Percentiles rank a stretch among this genome's conserved stretches.
phyloP scores from a whole-genome alignment of 345 rosid genomes.

The Populus deltoides region DNA sequence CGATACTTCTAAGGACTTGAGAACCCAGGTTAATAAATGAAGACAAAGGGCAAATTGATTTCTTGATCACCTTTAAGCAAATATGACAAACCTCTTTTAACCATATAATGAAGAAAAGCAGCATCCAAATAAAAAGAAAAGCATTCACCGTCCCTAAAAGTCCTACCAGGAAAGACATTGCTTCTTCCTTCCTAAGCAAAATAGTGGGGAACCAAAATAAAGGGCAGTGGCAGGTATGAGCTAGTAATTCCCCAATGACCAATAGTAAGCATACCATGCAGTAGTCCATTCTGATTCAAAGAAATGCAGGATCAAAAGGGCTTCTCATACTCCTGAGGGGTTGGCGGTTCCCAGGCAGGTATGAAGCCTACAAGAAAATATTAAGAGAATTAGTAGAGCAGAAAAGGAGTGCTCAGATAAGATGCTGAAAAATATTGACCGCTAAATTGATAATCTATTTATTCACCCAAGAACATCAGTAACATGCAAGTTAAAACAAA shows the following conservation, averaged over 20 bases:
- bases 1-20: background rate
- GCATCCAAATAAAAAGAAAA: conserved; percentile 1
- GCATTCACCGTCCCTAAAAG: conserved; percentile 12
- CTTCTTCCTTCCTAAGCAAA: conserved; percentile 6
- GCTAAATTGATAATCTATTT: background rate
- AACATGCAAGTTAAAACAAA: background rate
- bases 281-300: conserved; percentile 1
- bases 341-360: conserved; percentile 79
- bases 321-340: conserved; percentile 63
- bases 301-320: conserved; percentile 52
- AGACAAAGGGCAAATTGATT: background rate
- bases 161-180: conserved; percentile 9
- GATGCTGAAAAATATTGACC: background rate
- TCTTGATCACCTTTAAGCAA: background rate
- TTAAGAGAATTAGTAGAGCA: background rate
- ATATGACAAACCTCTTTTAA: conserved; percentile 8
- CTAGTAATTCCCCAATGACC: background rate
- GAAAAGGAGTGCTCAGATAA: background rate
- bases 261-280: conserved; percentile 14
- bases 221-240: background rate
- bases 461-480: background rate
- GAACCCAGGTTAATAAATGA: background rate
- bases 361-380: conserved; percentile 58
- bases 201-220: background rate
- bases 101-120: background rate